These are phyloP conservation scores for Xylaria arbuscula DNA, from an alignment of 2,329 filamentous ascomycete species.

Conservation along the genomic window DNA sequence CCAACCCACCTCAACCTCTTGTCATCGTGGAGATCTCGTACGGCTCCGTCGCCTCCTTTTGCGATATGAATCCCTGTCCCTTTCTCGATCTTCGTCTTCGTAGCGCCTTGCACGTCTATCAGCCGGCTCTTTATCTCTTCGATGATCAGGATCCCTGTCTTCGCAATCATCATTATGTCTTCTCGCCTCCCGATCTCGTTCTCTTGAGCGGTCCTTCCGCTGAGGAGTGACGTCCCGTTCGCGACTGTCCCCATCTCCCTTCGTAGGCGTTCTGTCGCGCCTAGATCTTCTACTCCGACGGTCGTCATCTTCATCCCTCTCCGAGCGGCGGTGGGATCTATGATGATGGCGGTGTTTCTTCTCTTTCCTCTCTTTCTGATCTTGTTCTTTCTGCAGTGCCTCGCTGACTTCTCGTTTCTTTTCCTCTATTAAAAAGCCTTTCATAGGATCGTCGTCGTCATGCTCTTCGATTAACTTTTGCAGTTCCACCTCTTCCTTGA, in stretches of 20 bases:
- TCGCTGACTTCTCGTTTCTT: constrained; percentile 89
- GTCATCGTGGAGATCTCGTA: constrained; percentile 57
- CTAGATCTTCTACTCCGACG: constrained; percentile 51
- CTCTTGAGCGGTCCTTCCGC: constrained; percentile 44
- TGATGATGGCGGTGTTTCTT: constrained; percentile 56
- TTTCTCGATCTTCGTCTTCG: constrained; percentile 43
- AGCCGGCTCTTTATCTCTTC: constrained; percentile 20
- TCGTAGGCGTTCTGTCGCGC: constrained; percentile 52
- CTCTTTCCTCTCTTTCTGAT: constrained; percentile 61
- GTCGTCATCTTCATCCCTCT: constrained; percentile 46
- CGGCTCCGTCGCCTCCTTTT: constrained; percentile 53
- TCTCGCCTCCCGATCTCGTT: constrained; percentile 49
- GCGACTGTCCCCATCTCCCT: constrained; percentile 39
- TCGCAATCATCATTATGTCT: constrained; percentile 48
- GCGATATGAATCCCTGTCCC: constrained; percentile 43
- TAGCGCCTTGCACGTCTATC: constrained; percentile 26
- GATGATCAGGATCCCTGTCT: constrained; percentile 40
- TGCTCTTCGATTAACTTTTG: constrained; percentile 79
- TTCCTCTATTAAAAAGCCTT: constrained; percentile 85
- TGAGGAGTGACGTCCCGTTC: constrained; percentile 47
- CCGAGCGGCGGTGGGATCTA: constrained; percentile 60
- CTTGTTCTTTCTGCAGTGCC: constrained; percentile 67
- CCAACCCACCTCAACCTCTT: constrained; percentile 39
- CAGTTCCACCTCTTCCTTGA: constrained; percentile 86
- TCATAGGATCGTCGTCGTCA: constrained; percentile 98